Evolutionary conservation across 78 protist species (phyloP), one percentile per base, ranked within the genome.

Genomic region (Dictyostelium firmibasis): DNA sequence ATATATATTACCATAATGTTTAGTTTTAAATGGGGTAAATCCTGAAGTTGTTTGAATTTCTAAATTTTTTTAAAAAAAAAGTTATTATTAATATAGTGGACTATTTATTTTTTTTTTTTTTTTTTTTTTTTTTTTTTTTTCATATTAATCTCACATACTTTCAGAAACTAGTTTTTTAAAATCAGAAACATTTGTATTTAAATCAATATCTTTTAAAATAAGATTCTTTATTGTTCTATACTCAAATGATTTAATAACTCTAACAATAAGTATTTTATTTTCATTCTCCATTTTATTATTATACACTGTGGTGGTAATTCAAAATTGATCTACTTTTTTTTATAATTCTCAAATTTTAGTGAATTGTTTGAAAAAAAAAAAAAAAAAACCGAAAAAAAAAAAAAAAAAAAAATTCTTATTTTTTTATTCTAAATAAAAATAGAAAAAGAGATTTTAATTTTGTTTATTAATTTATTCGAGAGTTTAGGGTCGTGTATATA

Each of bases 151-250:
- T 4, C n/a, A n/a, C n/a, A n/a, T 60, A 87, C 93, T 87, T 10
- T 87, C 79, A n/a, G 7, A 36, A 11, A 78, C 83, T 9, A 77
- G n/a, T 60, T 76, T 29, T 78, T 87, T 87, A 27, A 87, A 87
- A 18, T 87, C 93, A 8, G 67, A 57, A 41, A 62, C 81, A 20
- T 76, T 87, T 57, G 69, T 87, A 57, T 76, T 64, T 31, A 87
- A 78, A 78, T 76, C 86, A 2, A 76, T 41, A 35, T 62, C 93
- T 25, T 64, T 81, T 18, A 87, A 31, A 0, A 87, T 35, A 1
- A 87, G 13, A 78, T 87, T 87, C 79, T 87, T 87, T n/a, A 87
- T 87, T 8, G 69, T 87, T 87, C 93, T 78, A 29, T 87, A 87
- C 43, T 87, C 93, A 6, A 87, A n/a, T 78, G 93, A 87, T 43